Percentiles rank a stretch among this genome's conserved stretches.
phyloP scores from a whole-genome alignment of 352 stramenopile species.

The Bremia lactucae region DNA sequence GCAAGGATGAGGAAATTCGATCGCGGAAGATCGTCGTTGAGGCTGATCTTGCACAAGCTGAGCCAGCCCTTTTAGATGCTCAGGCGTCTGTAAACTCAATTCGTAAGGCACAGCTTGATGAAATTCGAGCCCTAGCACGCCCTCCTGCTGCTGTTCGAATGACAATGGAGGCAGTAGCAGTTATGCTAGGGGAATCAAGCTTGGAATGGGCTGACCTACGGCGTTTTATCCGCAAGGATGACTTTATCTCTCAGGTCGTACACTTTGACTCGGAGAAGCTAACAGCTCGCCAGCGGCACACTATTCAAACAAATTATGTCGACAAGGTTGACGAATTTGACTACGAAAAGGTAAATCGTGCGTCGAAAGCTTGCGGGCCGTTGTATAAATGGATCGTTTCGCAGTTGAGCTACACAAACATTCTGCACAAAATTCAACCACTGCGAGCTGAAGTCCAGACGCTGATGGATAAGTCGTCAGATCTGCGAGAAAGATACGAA shows the following conservation, averaged over 20 bases:
- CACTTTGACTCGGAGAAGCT: conserved; percentile 98
- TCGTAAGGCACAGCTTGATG: conserved; percentile 97
- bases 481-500: conserved; percentile 89
- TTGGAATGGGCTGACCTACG: conserved; percentile 95
- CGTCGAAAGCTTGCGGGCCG: conserved; percentile 95
- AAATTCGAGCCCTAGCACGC: conserved; percentile 93
- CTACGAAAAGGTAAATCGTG: conserved; percentile 88
- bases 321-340: conserved; percentile 86
- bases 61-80: conserved; percentile 94
- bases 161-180: conserved; percentile 94
- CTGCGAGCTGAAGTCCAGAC: conserved; percentile 96
- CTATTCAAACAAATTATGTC: conserved; percentile 94
- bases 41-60: conserved; percentile 93
- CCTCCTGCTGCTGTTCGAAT: conserved; percentile 94
- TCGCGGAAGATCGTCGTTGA: conserved; percentile 92
- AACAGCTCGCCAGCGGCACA: conserved; percentile 88
- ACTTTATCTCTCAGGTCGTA: conserved; percentile 99
- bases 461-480: conserved; percentile 90
- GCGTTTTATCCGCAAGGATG: conserved; percentile 93
- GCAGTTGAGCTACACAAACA: conserved; percentile 97
- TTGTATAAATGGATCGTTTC: conserved; percentile 98
- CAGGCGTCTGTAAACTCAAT: conserved; percentile 96
- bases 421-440: conserved; percentile 98
- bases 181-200: conserved; percentile 96
- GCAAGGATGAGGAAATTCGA: conserved; percentile 93